Percentiles rank a stretch among this genome's conserved stretches.
Conservation (phyloP, 2,329 filamentous ascomycete genomes). For the Aspergillus brunneoviolaceus region DNA sequence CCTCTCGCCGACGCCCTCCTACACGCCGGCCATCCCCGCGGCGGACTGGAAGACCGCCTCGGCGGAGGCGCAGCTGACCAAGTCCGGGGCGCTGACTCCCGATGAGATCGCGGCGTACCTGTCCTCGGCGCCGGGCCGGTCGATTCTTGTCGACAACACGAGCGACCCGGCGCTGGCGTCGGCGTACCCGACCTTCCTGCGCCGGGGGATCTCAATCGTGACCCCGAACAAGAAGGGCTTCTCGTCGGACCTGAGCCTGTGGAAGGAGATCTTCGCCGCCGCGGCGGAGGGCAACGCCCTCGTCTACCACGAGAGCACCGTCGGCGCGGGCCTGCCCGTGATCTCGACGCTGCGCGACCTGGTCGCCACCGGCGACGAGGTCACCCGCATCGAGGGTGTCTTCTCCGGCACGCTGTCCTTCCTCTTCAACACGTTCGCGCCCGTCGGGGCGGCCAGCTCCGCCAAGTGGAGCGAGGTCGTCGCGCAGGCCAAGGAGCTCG, state of each 20-base stretch:
- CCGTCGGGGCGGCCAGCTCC: slow-evolving; percentile 61
- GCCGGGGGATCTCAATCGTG: slow-evolving; percentile 81
- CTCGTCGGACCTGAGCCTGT: slow-evolving; percentile 74
- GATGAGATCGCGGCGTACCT: slow-evolving; percentile 76
- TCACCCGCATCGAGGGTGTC: slow-evolving; percentile 91
- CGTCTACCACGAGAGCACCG: slow-evolving; percentile 92
- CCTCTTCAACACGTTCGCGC: slow-evolving; percentile 96
- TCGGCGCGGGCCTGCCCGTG: slow-evolving; percentile 88
- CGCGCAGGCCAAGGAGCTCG: slow-evolving; percentile 84
- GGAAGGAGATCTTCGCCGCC: slow-evolving; percentile 80
- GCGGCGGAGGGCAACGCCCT: slow-evolving; percentile 66
- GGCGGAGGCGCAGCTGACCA: slow-evolving; percentile 61
- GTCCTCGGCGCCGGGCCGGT: slow-evolving; percentile 70
- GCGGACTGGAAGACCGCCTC: slow-evolving; percentile 57
- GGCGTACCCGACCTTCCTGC: slow-evolving; percentile 76
- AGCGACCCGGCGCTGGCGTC: slow-evolving; percentile 83
- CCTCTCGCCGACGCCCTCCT: slow-evolving; percentile 67
- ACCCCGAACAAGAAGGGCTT: slow-evolving; percentile 99
- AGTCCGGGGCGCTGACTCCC: slow-evolving; percentile 54
- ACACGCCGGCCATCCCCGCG: slow-evolving; percentile 61
- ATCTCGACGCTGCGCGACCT: slow-evolving; percentile 92
- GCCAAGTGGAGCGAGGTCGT: slow-evolving; percentile 91
- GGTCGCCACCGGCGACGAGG: slow-evolving; percentile 87
- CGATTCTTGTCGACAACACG: slow-evolving; percentile 92
- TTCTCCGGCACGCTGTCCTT: slow-evolving; percentile 98